Base-by-base conservation (phyloP, 371 early-diverging fungal genomes). In the Neoconidiobolus thromboides region DNA sequence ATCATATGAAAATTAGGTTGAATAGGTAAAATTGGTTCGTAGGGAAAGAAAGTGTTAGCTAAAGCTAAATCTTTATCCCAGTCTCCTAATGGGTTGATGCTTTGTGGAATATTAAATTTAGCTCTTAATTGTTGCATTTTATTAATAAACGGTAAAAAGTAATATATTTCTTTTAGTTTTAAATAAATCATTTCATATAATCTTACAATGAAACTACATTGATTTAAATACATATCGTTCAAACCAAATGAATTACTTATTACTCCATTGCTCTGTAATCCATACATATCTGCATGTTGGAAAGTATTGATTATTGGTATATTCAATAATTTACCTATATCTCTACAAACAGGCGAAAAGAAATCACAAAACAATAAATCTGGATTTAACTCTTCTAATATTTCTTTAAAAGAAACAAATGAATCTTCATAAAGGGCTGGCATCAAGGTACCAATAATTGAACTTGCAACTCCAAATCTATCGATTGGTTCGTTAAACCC, bases 361-460 rank as follows among this genome's bases (percentile, higher is more conserved):
- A 43, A 43, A 15, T 55, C 56, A 26, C 56, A 55, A 2, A 55
- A 43, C 12, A 55, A 43, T 10, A 55, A 2, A 55, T 55, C 56
- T 10, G 56, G 56, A 10, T 43, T 39, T 3, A 15, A 4, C 4
- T 6, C 36, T 41, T 14, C 7, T 5, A 54, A 5, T 14, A 54
- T 3, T 38, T 38, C 4, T 38, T 12, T 54, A 5, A 54, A 49
- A 5, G 49, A 26, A 14, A 3, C 49, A 14, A 49, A 49, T 14
- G 14, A 14, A 5, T 49, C 14, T 14, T 49, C 49, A 26, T 49
- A 49, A 5, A 49, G 14, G 10, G 4, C 4, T 49, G 49, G 5
- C 49, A 12, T 49, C 26, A 26, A 4, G 49, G 4, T 14, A 49
- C 4, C 4, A 4, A 49, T 4, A 3, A 49, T 49, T 4, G 49